phyloP scores from a whole-genome alignment of 2,329 filamentous ascomycete genomes.

The Colletotrichum musicola region DNA sequence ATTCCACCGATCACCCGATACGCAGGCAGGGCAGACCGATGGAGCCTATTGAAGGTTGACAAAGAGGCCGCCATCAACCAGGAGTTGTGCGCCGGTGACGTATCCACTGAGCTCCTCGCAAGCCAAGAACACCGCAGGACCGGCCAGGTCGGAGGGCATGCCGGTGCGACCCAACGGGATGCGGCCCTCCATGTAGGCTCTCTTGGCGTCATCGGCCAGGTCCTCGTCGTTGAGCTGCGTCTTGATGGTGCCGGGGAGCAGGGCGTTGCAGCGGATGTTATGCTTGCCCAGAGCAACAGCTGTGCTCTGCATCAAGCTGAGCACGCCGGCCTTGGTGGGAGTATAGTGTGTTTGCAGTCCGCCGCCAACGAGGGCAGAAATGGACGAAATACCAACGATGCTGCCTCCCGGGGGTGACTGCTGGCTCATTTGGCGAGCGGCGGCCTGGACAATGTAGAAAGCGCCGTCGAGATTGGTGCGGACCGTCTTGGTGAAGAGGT shows the following conservation, averaged over 20 bases:
- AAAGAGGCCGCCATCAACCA: conserved; percentile 91
- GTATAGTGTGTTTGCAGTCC: conserved; percentile 87
- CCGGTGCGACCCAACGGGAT: conserved; percentile 85
- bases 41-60: conserved; percentile 81
- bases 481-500: conserved; percentile 79
- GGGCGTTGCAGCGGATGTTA: conserved; percentile 83
- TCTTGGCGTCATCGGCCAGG: conserved; percentile 78
- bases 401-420: conserved; percentile 77
- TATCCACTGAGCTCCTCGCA: conserved; percentile 83
- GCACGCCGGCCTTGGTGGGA: conserved; percentile 86
- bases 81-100: conserved; percentile 83
- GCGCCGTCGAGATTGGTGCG: conserved; percentile 87
- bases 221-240: conserved; percentile 90
- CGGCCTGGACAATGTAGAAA: conserved; percentile 90
- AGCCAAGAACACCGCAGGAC: conserved; percentile 87
- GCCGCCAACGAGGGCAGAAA: conserved; percentile 82
- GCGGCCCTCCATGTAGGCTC: conserved; percentile 81
- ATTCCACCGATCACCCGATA: too few species aligned
- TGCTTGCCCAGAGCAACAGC: conserved; percentile 84
- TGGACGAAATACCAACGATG: conserved; percentile 83
- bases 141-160: conserved; percentile 78
- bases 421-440: conserved; percentile 82
- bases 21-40: neutral
- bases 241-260: conserved; percentile 85
- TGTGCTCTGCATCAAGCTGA: conserved; percentile 85